These are phyloP conservation scores for Cladophialophora exuberans DNA, from an alignment of 2,329 filamentous ascomycete genomes.

Conservation along the genomic window DNA sequence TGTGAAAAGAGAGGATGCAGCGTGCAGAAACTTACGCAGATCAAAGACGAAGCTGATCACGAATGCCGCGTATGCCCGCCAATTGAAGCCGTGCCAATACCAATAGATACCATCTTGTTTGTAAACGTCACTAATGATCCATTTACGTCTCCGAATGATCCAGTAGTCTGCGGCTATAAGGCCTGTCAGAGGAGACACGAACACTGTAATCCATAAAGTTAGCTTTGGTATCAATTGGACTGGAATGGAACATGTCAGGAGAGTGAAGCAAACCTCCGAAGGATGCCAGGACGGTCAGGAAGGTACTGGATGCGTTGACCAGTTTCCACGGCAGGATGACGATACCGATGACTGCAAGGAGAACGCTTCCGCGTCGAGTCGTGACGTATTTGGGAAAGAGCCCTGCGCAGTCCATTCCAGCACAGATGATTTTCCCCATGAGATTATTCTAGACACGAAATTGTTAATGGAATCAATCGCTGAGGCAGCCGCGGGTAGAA, in stretches of 20 bases:
- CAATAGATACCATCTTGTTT: slow-evolving; percentile 10
- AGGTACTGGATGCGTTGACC: slow-evolving; percentile 1
- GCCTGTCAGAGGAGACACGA: slow-evolving; percentile 6
- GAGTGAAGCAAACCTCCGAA: slow-evolving; percentile 5
- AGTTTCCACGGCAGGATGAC: slow-evolving; percentile 12
- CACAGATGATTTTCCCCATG: slow-evolving; percentile 6
- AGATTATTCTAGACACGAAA: slow-evolving; percentile 4
- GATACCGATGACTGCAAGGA: slow-evolving; percentile 8
- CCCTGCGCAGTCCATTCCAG: slow-evolving; percentile 13
- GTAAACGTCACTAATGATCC: slow-evolving; percentile 7
- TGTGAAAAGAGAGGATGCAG: too few relatives aligned
- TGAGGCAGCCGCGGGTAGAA: neutral
- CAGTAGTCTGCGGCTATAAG: slow-evolving; percentile 12
- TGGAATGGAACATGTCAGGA: neutral
- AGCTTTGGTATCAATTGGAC: neutral
- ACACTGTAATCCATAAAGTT: neutral
- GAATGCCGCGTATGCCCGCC: slow-evolving; percentile 5
- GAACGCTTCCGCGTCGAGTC: slow-evolving; percentile 1
- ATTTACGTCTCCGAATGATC: slow-evolving; percentile 8
- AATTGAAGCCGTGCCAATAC: slow-evolving; percentile 9
- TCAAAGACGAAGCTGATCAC: slow-evolving; percentile 6
- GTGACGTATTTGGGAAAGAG: slow-evolving; percentile 12
- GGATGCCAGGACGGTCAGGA: slow-evolving; percentile 6
- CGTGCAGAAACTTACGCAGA: slow-evolving; percentile 13
- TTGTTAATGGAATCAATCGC: neutral